phyloP scores from a whole-genome alignment of 768 basidiomycete genomes.

The Collybia mongolica region DNA sequence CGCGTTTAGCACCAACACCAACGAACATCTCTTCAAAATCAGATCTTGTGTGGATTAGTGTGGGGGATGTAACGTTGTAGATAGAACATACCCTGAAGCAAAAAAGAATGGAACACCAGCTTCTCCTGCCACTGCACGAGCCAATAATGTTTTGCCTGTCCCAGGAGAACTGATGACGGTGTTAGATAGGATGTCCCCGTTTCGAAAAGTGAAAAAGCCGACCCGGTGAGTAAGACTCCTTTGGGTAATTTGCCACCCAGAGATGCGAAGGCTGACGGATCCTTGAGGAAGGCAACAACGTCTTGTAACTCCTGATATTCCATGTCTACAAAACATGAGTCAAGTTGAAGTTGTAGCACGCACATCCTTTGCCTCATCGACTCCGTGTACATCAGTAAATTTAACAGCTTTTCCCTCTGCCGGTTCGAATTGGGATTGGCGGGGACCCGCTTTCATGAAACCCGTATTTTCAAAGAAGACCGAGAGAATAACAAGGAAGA shows the following conservation, averaged over 20 bases:
- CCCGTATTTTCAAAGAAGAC: slow-evolving; percentile 93
- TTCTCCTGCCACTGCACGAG: slow-evolving; percentile 95
- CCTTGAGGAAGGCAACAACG: slow-evolving; percentile 92
- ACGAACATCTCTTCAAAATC: slow-evolving; percentile 99
- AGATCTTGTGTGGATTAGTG: slow-evolving; percentile 44
- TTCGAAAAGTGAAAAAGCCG: slow-evolving; percentile 13
- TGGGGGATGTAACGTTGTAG: slow-evolving; percentile 4
- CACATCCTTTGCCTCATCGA: slow-evolving; percentile 95
- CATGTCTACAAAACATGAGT: slow-evolving; percentile 6
- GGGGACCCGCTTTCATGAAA: slow-evolving; percentile 84
- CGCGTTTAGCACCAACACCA: slow-evolving; percentile 91
- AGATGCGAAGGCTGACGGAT: slow-evolving; percentile 85
- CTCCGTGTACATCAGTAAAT: slow-evolving; percentile 95
- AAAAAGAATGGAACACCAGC: slow-evolving; percentile 98
- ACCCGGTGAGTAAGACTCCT: slow-evolving; percentile 88
- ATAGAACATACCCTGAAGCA: slow-evolving; percentile 71
- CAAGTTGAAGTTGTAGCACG: slow-evolving; percentile 16
- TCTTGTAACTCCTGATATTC: slow-evolving; percentile 80
- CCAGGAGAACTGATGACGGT: slow-evolving; percentile 60
- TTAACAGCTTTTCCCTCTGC: slow-evolving; percentile 78
- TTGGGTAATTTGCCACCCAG: slow-evolving; percentile 95
- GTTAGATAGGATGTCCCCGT: neutral
- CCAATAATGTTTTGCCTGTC: slow-evolving; percentile 98
- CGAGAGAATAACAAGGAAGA: slow-evolving; percentile 82
- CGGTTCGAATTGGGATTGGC: slow-evolving; percentile 82